Percentiles rank a stretch among this genome's conserved stretches.
phyloP scores from a whole-genome alignment of 2,329 filamentous ascomycete species.

The Penicillium sp. region DNA sequence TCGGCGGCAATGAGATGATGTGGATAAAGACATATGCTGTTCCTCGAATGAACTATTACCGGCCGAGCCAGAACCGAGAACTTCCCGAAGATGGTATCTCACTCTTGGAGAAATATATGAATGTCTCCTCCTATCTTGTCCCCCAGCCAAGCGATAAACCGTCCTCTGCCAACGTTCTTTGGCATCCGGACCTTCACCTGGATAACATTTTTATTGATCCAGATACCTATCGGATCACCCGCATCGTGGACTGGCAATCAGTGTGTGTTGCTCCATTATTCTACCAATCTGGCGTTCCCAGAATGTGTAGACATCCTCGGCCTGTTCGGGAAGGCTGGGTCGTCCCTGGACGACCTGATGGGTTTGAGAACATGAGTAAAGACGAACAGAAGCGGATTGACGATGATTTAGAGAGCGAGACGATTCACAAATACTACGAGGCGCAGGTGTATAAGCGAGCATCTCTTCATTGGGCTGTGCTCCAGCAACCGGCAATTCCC shows the following conservation, averaged over 20 bases:
- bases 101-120: constrained; percentile 28
- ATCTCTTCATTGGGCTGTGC: constrained; percentile 29
- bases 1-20: constrained; percentile 27
- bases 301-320: constrained; percentile 29
- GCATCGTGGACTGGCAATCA: constrained; percentile 29
- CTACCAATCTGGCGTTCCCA: constrained; percentile 30
- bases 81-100: constrained; percentile 22
- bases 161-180: constrained; percentile 26
- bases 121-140: constrained; percentile 22
- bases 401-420: constrained; percentile 33
- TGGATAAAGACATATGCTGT: constrained; percentile 25
- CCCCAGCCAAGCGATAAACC: constrained; percentile 11
- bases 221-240: constrained; percentile 21
- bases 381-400: constrained; percentile 29
- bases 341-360: constrained; percentile 29
- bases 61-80: constrained; percentile 20
- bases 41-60: constrained; percentile 29
- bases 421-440: constrained; percentile 36
- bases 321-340: constrained; percentile 32
- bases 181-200: constrained; percentile 29
- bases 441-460: constrained; percentile 30
- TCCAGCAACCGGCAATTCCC: constrained; percentile 19
- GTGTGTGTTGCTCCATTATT: constrained; percentile 26
- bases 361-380: constrained; percentile 26
- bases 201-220: constrained; percentile 33